phyloP scores from a whole-genome alignment of 2,329 filamentous ascomycete genomes.

The Colletotrichum neosansevieriae region DNA sequence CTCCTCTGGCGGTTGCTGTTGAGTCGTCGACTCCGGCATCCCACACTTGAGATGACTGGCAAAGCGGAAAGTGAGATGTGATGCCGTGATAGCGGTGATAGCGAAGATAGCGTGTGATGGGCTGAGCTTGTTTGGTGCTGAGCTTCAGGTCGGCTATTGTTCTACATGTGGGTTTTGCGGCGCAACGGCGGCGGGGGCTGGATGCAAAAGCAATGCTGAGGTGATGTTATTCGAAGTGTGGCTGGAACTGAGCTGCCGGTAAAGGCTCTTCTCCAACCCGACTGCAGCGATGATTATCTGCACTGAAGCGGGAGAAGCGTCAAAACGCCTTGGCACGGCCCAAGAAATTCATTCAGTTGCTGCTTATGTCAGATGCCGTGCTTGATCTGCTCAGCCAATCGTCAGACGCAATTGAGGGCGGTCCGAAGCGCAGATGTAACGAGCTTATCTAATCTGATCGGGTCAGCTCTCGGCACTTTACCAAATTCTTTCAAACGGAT shows the following conservation, averaged over 20 bases:
- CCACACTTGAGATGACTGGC: not conserved
- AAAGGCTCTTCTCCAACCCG: not conserved
- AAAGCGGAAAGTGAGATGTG: not conserved
- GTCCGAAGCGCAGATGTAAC: slow-evolving; percentile 9
- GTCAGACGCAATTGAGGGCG: not conserved
- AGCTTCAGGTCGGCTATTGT: too few relatives aligned
- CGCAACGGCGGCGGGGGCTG: not conserved
- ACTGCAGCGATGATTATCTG: not conserved
- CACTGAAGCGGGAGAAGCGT: slow-evolving; percentile 1
- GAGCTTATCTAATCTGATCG: slow-evolving; percentile 32
- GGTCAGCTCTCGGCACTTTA: not conserved
- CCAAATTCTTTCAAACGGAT: not conserved
- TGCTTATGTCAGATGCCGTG: not conserved
- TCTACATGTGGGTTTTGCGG: too few relatives aligned
- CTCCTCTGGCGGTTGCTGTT: slow-evolving; percentile 1
- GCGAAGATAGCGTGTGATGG: not conserved
- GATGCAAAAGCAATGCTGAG: not conserved
- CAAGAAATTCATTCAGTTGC: too few relatives aligned
- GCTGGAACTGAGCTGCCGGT: not conserved
- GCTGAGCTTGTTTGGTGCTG: too few relatives aligned
- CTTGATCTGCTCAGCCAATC: slow-evolving; percentile 13
- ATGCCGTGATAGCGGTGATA: not conserved
- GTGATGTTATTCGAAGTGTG: not conserved
- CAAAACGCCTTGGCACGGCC: not conserved
- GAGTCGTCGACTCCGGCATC: slow-evolving; percentile 8